A percentile compares a stretch with the other conserved stretches of the same genome.
These are phyloP conservation scores for Dipteronia dyeriana DNA, from an alignment of 345 rosid species.

Conservation along the genomic window DNA sequence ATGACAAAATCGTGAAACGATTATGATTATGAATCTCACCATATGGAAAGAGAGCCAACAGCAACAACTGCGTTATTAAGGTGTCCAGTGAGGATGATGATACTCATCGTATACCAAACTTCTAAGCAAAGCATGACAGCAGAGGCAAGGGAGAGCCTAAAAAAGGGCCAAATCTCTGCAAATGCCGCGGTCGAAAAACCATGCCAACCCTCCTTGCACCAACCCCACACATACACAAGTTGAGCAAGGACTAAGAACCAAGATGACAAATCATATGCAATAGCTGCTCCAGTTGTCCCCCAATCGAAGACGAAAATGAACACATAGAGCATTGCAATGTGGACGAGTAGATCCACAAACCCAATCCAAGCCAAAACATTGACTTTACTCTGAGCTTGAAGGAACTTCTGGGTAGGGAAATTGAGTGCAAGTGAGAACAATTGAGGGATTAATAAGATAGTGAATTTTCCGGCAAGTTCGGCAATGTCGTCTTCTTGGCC, in stretches of 20 bases:
- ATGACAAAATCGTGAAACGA: neutral
- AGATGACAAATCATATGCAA: conserved; percentile 51
- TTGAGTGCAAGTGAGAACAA: conserved; percentile 64
- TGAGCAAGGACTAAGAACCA: conserved; percentile 55
- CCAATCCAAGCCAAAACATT: conserved; percentile 58
- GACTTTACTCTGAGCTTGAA: conserved; percentile 83
- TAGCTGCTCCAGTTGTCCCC: conserved; percentile 70
- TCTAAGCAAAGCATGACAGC: conserved; percentile 90
- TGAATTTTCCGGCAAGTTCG: conserved; percentile 58
- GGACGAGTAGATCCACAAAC: conserved; percentile 39
- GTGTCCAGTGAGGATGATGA: conserved; percentile 67
- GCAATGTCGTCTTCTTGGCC: conserved; percentile 63
- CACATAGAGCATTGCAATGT: conserved; percentile 49
- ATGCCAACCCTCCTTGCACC: conserved; percentile 68
- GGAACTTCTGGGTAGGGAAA: conserved; percentile 71
- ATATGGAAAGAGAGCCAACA: conserved; percentile 77
- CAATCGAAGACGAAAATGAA: conserved; percentile 43
- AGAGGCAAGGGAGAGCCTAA: conserved; percentile 73
- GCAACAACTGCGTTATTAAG: conserved; percentile 72
- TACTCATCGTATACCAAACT: conserved; percentile 85
- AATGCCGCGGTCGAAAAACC: conserved; percentile 71
- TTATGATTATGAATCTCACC: conserved; percentile 42
- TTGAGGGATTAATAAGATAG: conserved; percentile 54
- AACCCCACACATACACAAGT: conserved; percentile 48
- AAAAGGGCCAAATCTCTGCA: conserved; percentile 69